Evolutionary conservation across 2,329 filamentous ascomycete species (phyloP).

Genomic region (Alternaria arbusti): DNA sequence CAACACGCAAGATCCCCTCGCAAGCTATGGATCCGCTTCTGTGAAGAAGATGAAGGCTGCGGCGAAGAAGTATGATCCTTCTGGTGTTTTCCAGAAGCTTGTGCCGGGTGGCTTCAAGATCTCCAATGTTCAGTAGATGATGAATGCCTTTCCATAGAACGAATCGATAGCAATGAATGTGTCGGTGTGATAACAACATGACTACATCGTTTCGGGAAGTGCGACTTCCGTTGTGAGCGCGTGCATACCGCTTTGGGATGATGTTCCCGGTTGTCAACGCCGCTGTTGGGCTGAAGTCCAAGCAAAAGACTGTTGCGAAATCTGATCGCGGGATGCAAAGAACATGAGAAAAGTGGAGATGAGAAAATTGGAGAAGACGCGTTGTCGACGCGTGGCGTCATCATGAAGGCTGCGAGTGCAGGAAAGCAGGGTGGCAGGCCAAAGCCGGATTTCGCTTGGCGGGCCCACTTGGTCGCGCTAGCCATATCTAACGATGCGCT

Average conservation of each 20-base stretch:
- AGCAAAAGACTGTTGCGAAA: background rate
- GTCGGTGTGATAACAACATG: background rate
- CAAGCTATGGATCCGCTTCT: constrained; percentile 26
- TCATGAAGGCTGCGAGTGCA: background rate
- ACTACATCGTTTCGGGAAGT: background rate
- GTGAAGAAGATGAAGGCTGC: constrained; percentile 29
- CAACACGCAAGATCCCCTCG: constrained; percentile 24
- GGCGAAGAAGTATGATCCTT: constrained; percentile 29
- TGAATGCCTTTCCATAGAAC: background rate
- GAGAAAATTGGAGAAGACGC: rapidly evolving
- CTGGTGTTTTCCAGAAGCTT: constrained; percentile 30
- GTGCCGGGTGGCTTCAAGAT: constrained; percentile 41
- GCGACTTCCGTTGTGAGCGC: background rate
- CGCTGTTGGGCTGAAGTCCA: background rate
- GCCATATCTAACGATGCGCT: background rate
- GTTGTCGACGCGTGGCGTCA: background rate
- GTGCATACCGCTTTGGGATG: background rate
- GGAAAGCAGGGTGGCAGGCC: background rate
- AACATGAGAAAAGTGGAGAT: background rate
- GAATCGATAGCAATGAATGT: background rate
- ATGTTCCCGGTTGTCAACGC: background rate
- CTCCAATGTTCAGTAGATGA: constrained; percentile 13
- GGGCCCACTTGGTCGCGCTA: background rate
- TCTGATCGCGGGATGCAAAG: rapidly evolving
- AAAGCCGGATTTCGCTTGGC: background rate